Base-by-base conservation (phyloP, 2,329 filamentous ascomycete genomes). In the Neodidymelliopsis sp. region DNA sequence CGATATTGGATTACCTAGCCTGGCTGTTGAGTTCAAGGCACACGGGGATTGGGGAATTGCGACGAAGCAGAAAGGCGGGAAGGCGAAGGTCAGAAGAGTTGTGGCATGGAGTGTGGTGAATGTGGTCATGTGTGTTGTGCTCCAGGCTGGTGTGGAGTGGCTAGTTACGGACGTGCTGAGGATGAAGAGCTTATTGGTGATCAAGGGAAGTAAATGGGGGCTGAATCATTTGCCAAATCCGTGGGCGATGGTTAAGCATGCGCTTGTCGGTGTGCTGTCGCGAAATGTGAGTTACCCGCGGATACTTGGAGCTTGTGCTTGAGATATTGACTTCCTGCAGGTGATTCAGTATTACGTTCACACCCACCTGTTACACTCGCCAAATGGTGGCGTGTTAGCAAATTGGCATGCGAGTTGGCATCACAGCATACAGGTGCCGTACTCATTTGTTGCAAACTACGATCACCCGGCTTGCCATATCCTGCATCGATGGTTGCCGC, bases 281-380 rank as follows among this genome's bases (percentile, higher is more conserved):
- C 77, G 85, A 44, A 86, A 88, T 62, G 78, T 84, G 66, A 65
- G 74, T 63, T 34, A 6, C 4, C 44, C 15, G 12, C 27, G 24
- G 24, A 37, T 29, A 2, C 6, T 41, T 6, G 12, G 11, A 2
- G 20, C 18, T 19, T 38, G 29, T 16, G 31, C 3, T 5, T 22
- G 9, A 10, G 8, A 13, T 34, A 16, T 34, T 34, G 31, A 34
- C 31, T 3, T 38, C 15, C 23, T 28, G 40, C 23, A 90, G 75
- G 63, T 84, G 6, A 67, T 91, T 9, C 83, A 85, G 48, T 96
- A 95, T 70, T 81, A 84, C 60, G 79, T 90, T 58, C 91, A 96
- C 74, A 85, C 88, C 40, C 82, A 82, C 64, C 50, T 87, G 19
- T 80, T 96, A 7, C 91, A 96, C 73, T 72, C 65, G 0, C 59